Conservation (phyloP, 192 early-diverging fungal species). For the Lobulomyces angularis region DNA sequence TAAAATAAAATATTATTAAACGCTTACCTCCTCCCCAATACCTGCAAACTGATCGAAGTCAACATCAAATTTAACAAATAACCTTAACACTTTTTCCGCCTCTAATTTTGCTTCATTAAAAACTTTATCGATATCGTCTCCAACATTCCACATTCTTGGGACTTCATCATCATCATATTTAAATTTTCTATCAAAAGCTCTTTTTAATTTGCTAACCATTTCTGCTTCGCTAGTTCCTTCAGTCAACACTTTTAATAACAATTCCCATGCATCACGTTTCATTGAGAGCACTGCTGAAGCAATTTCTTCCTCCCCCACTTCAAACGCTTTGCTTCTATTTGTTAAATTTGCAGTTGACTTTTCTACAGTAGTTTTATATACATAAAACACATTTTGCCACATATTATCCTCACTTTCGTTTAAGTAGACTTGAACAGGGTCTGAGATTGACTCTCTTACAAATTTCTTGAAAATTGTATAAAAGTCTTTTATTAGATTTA, state of each 20-base stretch:
- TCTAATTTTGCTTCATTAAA: conserved; percentile 53
- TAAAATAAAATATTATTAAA: not conserved
- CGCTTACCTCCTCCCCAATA: conserved; percentile 25
- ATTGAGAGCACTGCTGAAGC: conserved; percentile 31
- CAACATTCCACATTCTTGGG: conserved; percentile 87
- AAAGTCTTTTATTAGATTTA: conserved; percentile 2
- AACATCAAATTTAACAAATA: conserved; percentile 64
- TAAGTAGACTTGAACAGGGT: conserved; percentile 55
- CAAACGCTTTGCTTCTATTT: conserved; percentile 8
- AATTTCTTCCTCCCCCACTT: conserved; percentile 33
- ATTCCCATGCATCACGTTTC: conserved; percentile 61
- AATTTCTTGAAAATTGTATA: conserved; percentile 5
- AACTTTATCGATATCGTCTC: conserved; percentile 84
- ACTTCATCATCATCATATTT: conserved; percentile 86
- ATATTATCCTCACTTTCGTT: conserved; percentile 52
- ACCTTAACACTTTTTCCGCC: conserved; percentile 48
- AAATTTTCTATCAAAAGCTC: conserved; percentile 78
- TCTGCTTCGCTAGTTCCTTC: conserved; percentile 72
- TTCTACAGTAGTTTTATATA: conserved; percentile 41
- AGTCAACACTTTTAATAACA: conserved; percentile 56
- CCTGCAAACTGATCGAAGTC: conserved; percentile 5
- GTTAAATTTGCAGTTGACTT: conserved; percentile 30
- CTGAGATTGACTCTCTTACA: conserved; percentile 39
- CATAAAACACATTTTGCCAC: conserved; percentile 58
- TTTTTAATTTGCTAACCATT: conserved; percentile 69